Evolutionary conservation across 306 rosid species (phyloP).

Genomic region (Corylus americana): DNA sequence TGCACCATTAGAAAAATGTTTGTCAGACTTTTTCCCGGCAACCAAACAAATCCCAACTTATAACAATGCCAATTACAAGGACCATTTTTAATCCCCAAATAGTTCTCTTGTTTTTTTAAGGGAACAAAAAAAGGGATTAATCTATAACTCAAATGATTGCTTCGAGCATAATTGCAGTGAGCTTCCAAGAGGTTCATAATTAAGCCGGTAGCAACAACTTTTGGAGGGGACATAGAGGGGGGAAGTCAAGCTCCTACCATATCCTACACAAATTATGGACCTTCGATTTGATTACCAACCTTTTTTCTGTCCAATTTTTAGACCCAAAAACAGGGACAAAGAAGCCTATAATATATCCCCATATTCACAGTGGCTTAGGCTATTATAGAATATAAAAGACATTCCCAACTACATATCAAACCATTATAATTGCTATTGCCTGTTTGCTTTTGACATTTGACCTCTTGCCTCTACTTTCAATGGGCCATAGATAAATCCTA

Average conservation of each 20-base stretch:
- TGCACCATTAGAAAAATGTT: no score
- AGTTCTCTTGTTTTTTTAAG: background rate
- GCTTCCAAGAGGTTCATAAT: background rate
- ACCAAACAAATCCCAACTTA: no score
- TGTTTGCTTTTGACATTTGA: background rate
- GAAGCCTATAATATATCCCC: background rate
- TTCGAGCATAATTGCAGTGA: background rate
- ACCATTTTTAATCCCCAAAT: background rate
- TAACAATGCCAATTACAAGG: background rate
- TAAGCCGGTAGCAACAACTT: slow-evolving; percentile 21
- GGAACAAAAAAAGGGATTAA: no score
- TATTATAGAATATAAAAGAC: background rate
- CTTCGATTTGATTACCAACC: background rate
- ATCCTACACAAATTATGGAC: slow-evolving; percentile 5
- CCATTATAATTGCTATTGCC: background rate
- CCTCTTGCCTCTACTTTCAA: background rate
- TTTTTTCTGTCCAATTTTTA: background rate
- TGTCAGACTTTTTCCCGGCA: no score
- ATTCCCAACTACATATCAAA: background rate
- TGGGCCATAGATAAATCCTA: background rate
- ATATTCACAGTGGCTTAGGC: background rate
- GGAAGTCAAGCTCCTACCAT: slow-evolving; percentile 4
- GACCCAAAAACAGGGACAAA: background rate
- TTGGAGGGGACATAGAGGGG: slow-evolving; percentile 6
- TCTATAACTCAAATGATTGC: background rate